Conservation (phyloP, 1,284 basidiomycete species). For the Tetrapyrgos nigripes region DNA sequence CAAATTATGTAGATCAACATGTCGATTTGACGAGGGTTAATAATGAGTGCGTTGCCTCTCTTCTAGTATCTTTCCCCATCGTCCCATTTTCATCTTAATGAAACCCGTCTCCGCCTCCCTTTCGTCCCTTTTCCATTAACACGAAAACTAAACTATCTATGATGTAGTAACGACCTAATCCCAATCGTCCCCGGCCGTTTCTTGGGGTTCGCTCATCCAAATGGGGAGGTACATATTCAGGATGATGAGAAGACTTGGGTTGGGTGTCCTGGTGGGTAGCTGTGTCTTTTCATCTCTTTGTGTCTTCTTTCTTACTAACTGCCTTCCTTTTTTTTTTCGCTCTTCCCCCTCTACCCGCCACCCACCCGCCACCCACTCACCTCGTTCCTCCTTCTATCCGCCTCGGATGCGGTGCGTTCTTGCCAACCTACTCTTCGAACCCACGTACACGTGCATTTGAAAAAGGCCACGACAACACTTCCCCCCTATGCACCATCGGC, state of each 20-base stretch:
- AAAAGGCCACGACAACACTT: not conserved
- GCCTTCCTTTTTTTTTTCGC: no score
- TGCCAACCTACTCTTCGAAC: no score
- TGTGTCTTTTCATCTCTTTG: not conserved
- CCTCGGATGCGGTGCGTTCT: no score
- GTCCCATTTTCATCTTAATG: no score
- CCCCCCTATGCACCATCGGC: not conserved
- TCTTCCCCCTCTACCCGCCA: no score
- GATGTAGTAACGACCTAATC: constrained; percentile 22
- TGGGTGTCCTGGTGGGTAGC: constrained; percentile 39
- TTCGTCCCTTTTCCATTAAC: not conserved
- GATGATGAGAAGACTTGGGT: constrained; percentile 38
- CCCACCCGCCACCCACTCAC: no score
- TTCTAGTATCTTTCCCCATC: no score
- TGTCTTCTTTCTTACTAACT: no score
- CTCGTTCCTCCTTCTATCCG: no score
- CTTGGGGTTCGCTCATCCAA: constrained; percentile 46
- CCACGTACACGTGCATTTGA: not conserved
- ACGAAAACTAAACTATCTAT: not conserved
- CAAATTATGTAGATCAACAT: constrained; percentile 59
- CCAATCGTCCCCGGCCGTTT: constrained; percentile 35
- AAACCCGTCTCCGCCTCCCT: no score
- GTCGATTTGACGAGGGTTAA: constrained; percentile 50
- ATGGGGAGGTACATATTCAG: constrained; percentile 49
- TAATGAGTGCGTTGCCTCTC: constrained; percentile 44